Conservation (phyloP, 1,284 basidiomycete species). For the Melampsora medusae region DNA sequence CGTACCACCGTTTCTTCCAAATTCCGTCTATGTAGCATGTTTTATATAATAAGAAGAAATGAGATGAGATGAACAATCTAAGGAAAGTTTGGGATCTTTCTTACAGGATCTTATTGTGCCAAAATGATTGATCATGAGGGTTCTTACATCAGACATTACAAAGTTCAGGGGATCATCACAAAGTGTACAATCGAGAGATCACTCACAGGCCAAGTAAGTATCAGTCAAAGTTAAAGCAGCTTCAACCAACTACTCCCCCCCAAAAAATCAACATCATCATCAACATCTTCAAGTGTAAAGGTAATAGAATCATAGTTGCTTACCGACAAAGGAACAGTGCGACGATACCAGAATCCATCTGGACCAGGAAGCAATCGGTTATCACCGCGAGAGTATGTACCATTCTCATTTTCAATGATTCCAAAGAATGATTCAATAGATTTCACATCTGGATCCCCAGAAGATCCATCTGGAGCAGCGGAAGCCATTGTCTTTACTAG, state of each 20-base stretch:
- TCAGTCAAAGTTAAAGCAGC: background rate
- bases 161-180: no score
- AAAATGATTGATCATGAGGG: background rate
- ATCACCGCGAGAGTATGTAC: background rate
- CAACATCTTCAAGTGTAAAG: no score
- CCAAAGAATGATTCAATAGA: background rate
- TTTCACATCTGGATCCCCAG: background rate
- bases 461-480: background rate
- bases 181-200: no score
- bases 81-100: background rate
- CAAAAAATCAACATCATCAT: no score
- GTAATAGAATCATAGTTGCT: background rate
- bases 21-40: background rate
- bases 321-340: background rate
- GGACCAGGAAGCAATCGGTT: background rate
- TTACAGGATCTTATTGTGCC: background rate
- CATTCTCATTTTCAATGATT: background rate
- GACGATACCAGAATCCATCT: conserved; percentile 4
- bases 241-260: background rate
- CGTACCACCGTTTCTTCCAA: background rate
- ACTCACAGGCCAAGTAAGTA: background rate
- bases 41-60: no score
- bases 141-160: no score
- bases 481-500: background rate
- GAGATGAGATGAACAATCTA: no score